Conservation (phyloP, 768 basidiomycete species). For the Fistulinella prunicolor region DNA sequence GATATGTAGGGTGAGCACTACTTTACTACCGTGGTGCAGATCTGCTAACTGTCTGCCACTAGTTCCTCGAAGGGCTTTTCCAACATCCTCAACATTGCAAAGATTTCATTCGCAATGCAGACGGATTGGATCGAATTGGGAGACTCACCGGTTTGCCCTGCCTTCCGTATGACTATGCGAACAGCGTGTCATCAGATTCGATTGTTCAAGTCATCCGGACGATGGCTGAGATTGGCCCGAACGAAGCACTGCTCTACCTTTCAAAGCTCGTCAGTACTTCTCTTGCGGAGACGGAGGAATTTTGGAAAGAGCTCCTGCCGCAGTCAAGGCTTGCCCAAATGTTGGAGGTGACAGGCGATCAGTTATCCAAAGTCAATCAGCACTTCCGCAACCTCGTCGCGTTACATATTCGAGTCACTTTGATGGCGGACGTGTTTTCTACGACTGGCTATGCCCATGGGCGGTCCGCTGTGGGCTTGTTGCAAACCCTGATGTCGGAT, state of each 20-base stretch:
- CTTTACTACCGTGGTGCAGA: background rate
- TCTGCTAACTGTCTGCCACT: background rate
- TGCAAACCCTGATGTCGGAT: conserved; percentile 69
- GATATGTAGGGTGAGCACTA: conserved; percentile 63
- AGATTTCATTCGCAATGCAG: conserved; percentile 76
- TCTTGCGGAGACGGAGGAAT: conserved; percentile 62
- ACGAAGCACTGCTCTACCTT: conserved; percentile 69
- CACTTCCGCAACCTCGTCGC: conserved; percentile 71
- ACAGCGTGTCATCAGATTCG: conserved; percentile 80
- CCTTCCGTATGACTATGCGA: conserved; percentile 85
- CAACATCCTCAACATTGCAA: conserved; percentile 87
- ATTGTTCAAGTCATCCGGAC: conserved; percentile 86
- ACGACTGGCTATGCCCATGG: conserved; percentile 81
- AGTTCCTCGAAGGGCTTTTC: conserved; percentile 95
- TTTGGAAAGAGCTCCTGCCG: conserved; percentile 58
- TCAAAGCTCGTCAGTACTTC: conserved; percentile 67
- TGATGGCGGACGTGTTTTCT: conserved; percentile 85
- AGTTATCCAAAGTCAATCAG: conserved; percentile 50
- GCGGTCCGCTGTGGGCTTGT: conserved; percentile 67
- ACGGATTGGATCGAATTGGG: conserved; percentile 73
- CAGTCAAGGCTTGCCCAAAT: conserved; percentile 64
- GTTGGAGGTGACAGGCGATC: conserved; percentile 51
- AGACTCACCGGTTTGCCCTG: conserved; percentile 80
- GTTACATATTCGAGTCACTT: conserved; percentile 73
- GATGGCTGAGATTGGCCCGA: conserved; percentile 83